Base-by-base conservation (phyloP, 2,329 filamentous ascomycete species). In the Aureobasidium vineae region DNA sequence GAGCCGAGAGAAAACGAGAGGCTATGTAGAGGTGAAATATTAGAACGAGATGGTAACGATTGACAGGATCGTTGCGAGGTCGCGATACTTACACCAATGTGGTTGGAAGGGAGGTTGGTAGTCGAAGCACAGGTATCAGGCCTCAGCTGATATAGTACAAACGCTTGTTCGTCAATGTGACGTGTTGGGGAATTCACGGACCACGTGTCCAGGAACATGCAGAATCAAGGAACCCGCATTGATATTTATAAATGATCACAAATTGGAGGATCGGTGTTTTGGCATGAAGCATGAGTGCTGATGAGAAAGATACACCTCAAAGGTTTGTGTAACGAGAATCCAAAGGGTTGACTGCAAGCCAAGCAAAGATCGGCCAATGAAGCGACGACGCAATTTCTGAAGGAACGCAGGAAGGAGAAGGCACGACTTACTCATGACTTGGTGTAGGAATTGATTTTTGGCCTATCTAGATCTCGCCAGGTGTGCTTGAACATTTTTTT, bases 91-190 rank as follows among this genome's bases (percentile, higher is more conserved):
- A 28, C 47, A 28, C 13, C 8, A 8, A 50, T 19, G 38, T 28
- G 47, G 10, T 23, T 21, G 5, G 4, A 21, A 16, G 31, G 7
- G 16, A 5, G 31, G 19, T 49, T 26, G 49, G 31, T 53, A 19
- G 15, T 19, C 10, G 50, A 53, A 53, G 49, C 49, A 28, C 36
- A 53, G 49, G 16, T 53, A 36, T 36, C 49, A 53, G 31, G 28
- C 28, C 31, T 10, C 28, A 38, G 50, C 50, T 23, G 50, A 52
- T 52, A 19, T 52, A 54, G 50, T 33, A 54, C 31, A 38, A 54
- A 54, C 50, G 50, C 50, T 54, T 23, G 16, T 21, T 54, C 50
- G 50, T 54, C 50, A 38, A 54, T 36, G 50, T 54, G 50, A 54
- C 28, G 50, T 38, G 28, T 33, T 52, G 26, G 19, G 19, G 28